These are phyloP conservation scores for Camelina neglecta DNA, from an alignment of 345 rosid species.

Conservation along the genomic window DNA sequence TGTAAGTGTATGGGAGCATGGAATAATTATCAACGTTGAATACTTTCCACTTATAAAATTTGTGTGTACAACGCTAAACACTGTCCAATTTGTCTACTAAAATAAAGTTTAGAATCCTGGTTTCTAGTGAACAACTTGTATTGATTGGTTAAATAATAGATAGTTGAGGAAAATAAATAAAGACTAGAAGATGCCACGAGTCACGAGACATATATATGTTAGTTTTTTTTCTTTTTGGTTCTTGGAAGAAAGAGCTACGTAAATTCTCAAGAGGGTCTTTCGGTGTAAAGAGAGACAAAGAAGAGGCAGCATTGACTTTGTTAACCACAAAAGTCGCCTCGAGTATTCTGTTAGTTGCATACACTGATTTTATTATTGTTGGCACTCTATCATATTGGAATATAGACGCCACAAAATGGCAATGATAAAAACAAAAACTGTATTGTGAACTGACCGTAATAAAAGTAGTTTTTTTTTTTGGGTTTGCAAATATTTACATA, in stretches of 20 bases:
- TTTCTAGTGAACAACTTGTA: too few relatives aligned
- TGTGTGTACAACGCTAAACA: background rate
- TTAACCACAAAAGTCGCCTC: background rate
- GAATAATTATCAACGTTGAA: background rate
- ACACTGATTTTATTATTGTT: too few relatives aligned
- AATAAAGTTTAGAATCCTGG: too few relatives aligned
- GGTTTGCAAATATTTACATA: too few relatives aligned
- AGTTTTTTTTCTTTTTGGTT: background rate
- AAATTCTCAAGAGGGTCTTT: conserved; percentile 6
- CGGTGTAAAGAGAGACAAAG: background rate
- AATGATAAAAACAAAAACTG: too few relatives aligned
- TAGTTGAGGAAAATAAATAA: background rate
- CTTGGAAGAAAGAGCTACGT: background rate
- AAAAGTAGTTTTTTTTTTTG: too few relatives aligned
- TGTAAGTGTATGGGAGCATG: background rate
- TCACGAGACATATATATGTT: background rate
- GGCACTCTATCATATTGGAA: too few relatives aligned
- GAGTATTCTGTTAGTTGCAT: too few relatives aligned
- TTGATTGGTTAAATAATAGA: too few relatives aligned
- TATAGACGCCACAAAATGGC: too few relatives aligned
- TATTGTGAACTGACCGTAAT: too few relatives aligned
- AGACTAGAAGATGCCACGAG: conserved; percentile 21
- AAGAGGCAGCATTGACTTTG: conserved; percentile 26
- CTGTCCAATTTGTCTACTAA: background rate
- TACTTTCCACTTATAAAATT: background rate